phyloP scores from a whole-genome alignment of 495 filamentous ascomycete genomes.

The Aspergillus leporis region DNA sequence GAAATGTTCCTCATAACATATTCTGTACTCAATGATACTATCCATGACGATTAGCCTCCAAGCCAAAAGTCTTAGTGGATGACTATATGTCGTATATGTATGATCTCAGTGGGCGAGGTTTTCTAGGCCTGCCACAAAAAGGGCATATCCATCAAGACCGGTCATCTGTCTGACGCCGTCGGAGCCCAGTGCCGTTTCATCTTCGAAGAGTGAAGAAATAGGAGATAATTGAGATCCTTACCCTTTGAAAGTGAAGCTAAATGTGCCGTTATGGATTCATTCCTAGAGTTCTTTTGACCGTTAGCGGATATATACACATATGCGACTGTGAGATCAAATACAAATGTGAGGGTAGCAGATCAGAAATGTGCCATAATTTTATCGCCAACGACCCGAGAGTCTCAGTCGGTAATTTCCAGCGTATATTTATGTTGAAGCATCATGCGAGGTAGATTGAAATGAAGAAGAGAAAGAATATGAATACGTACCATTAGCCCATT shows the following conservation, averaged over 20 bases:
- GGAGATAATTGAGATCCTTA: constrained; percentile 30
- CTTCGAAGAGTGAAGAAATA: constrained; percentile 50
- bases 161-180: constrained; percentile 58
- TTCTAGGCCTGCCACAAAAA: constrained; percentile 99
- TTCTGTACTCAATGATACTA: neutral
- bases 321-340: neutral
- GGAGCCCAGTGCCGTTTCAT: constrained; percentile 99
- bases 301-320: neutral
- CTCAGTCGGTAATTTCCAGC: constrained; percentile 99
- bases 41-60: constrained; percentile 30
- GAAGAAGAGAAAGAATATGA: constrained; percentile 7
- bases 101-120: constrained; percentile 98
- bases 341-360: constrained; percentile 35
- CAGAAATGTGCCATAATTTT: constrained; percentile 85
- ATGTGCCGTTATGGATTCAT: neutral
- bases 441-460: constrained; percentile 47
- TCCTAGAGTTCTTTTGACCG: neutral
- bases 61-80: constrained; percentile 22
- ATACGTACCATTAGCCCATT: constrained; percentile 31
- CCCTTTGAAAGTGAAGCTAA: constrained; percentile 18
- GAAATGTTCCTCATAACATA: neutral
- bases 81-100: constrained; percentile 20
- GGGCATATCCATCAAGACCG: constrained; percentile 83
- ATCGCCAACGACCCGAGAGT: constrained; percentile 72
- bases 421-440: constrained; percentile 84